Evolutionary conservation across 2,329 filamentous ascomycete species (phyloP).

Genomic region (Beauveria asiatica): DNA sequence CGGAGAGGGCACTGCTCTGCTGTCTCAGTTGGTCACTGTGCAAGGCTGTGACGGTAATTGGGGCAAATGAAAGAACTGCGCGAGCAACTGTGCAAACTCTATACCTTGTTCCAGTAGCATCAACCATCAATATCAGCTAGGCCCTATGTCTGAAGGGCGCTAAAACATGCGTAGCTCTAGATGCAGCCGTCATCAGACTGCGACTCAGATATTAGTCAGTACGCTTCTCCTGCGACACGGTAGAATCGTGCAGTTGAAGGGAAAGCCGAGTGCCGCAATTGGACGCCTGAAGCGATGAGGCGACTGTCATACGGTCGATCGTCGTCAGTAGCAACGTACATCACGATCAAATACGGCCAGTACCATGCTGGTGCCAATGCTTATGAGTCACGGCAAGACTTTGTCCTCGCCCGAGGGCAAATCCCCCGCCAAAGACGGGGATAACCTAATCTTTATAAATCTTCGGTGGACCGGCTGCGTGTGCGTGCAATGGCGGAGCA

Average conservation of each 20-base stretch:
- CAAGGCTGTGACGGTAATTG: neutral
- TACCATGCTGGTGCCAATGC: neutral
- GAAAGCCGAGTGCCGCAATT: no score
- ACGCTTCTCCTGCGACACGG: no score
- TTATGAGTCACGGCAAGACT: neutral
- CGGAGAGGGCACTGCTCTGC: neutral
- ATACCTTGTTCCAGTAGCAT: neutral
- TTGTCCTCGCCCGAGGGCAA: neutral
- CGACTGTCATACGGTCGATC: neutral
- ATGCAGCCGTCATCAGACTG: neutral
- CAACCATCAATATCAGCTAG: neutral
- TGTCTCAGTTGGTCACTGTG: neutral
- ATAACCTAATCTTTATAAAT: neutral
- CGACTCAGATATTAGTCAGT: neutral
- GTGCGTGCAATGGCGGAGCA: no score
- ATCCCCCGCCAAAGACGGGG: neutral
- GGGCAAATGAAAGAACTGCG: neutral
- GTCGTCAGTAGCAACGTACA: neutral
- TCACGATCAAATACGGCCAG: neutral
- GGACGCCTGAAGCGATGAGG: neutral
- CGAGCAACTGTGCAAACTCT: no score
- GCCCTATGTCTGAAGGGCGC: neutral
- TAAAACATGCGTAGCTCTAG: neutral
- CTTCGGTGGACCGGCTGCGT: neutral
- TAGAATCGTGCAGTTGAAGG: no score